phyloP scores from a whole-genome alignment of 1,284 basidiomycete genomes.

The Xerocomus nothofagi region DNA sequence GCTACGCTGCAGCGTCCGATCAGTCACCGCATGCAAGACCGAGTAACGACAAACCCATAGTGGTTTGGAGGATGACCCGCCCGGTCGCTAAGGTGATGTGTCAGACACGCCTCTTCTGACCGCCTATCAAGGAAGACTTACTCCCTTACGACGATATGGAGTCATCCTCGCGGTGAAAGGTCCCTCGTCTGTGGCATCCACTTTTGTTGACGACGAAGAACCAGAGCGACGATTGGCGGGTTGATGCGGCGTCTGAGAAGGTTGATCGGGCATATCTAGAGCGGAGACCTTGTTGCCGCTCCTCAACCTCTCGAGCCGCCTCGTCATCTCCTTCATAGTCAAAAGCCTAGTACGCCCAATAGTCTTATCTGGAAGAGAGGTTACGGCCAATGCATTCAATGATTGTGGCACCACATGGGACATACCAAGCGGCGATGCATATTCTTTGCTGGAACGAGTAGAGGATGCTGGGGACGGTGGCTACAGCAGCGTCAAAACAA shows the following conservation, averaged over 20 bases:
- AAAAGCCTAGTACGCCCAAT: no score
- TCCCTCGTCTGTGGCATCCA: neutral
- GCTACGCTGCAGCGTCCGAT: no score
- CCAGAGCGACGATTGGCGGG: neutral
- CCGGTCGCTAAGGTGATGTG: neutral
- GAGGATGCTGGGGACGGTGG: neutral
- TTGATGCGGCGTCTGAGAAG: accelerated
- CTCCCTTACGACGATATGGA: neutral
- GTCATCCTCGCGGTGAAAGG: neutral
- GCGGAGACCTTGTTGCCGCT: neutral
- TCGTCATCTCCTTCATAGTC: no score
- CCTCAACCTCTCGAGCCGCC: no score
- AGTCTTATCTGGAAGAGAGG: no score
- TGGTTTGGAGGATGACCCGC: neutral
- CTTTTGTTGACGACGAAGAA: neutral
- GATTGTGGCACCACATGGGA: neutral
- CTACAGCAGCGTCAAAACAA: neutral
- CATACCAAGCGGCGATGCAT: neutral
- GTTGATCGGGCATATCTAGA: neutral
- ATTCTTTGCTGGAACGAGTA: no score
- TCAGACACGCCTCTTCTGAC: neutral
- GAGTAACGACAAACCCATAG: neutral
- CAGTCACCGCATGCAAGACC: neutral
- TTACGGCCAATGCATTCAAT: no score
- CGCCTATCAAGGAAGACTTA: neutral